Evolutionary conservation across 1,139 yeast genomes (phyloP), one percentile per base, ranked within the genome.

Genomic region (Starmera stellimalicola): DNA sequence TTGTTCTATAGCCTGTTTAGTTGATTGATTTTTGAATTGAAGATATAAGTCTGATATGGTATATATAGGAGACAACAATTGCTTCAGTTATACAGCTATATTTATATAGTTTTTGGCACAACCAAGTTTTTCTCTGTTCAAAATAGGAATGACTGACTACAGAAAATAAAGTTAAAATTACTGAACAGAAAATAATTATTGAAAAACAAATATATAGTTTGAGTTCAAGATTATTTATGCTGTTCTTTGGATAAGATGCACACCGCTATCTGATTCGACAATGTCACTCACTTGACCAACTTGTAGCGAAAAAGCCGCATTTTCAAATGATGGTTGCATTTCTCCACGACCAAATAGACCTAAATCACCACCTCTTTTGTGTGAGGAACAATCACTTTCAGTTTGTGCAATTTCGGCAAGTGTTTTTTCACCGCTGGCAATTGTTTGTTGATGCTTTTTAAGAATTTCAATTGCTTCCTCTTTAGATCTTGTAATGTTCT

Each of bases 321-420:
- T 77, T 55, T 91, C 98, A 52, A 91, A 91, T 38, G 79, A 64
- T 30, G 95, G 95, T 55, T 91, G 97, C 98, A 91, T 91, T 50
- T 80, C 88, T 26, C 95, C 95, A 39, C 70, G 74, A 17, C 83
- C 85, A 53, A 91, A 91, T 53, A 63, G 76, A 0, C 98, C 98
- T 49, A 91, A 66, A 55, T 91, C 98, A 29, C 98, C 98, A 18
- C 87, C 87, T 50, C 84, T 77, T 30, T 80, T 65, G 47, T 83
- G 94, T 8, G 94, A 81, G 16, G 83, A 72, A 57, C 97, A 87
- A 55, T 91, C 98, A 43, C 94, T 80, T 52, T 85, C 94, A 4
- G 87, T 73, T 32, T 65, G 55, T 0, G 97, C 97, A 43, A 88
- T 60, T 30, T 82, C 83, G 29, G 72, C 71, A 33, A 91, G 69